Percentiles rank a stretch among this genome's conserved stretches.
phyloP scores from a whole-genome alignment of 2,329 filamentous ascomycete genomes.

The Penicillium sp. region DNA sequence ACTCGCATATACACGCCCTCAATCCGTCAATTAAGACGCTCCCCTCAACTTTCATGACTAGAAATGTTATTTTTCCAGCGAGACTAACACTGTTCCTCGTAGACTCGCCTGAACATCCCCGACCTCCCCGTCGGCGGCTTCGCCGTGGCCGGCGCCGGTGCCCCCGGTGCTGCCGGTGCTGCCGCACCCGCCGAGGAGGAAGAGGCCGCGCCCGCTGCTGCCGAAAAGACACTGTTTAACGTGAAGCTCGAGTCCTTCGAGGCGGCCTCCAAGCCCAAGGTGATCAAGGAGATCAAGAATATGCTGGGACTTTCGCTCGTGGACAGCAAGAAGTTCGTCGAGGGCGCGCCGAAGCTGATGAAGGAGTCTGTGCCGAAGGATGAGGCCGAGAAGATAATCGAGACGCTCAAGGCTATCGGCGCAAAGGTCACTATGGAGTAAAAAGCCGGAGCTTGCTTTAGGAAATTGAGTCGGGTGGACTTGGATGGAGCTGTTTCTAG shows the following conservation, averaged over 20 bases:
- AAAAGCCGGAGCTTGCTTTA: slow-evolving; percentile 21
- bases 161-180: slow-evolving; percentile 56
- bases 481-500: slow-evolving; percentile 5
- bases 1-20: not conserved
- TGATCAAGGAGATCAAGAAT: slow-evolving; percentile 99
- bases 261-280: slow-evolving; percentile 84
- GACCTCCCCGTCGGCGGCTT: slow-evolving; percentile 94
- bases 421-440: slow-evolving; percentile 90
- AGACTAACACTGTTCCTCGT: slow-evolving; percentile 8
- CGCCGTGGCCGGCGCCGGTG: slow-evolving; percentile 61
- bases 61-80: not conserved
- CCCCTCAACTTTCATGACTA: not conserved
- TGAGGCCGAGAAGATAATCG: slow-evolving; percentile 97
- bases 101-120: slow-evolving; percentile 95
- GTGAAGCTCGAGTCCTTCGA: slow-evolving; percentile 92
- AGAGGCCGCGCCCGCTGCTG: slow-evolving; percentile 80
- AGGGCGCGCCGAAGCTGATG: slow-evolving; percentile 96
- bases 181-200: slow-evolving; percentile 71
- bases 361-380: slow-evolving; percentile 99
- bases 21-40: slow-evolving; percentile 5
- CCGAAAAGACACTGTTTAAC: slow-evolving; percentile 96
- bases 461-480: slow-evolving; percentile 7
- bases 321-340: slow-evolving; percentile 99
- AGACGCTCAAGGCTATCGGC: slow-evolving; percentile 87
- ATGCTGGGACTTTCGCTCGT: slow-evolving; percentile 93